A percentile compares a stretch with the other conserved stretches of the same genome.
phyloP scores from a whole-genome alignment of 345 rosid genomes.

The Arabidopsis arenosa region DNA sequence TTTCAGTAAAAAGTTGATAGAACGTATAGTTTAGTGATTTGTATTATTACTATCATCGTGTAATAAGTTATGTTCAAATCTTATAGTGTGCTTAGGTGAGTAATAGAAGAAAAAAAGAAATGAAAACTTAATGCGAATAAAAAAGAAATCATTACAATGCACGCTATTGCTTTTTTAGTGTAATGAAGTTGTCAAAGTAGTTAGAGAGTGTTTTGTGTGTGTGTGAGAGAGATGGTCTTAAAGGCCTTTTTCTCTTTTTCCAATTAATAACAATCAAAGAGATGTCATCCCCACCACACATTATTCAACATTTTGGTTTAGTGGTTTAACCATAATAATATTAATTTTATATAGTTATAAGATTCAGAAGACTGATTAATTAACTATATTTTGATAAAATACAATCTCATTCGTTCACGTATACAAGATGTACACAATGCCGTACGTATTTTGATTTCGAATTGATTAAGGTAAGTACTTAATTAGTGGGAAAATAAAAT shows the following conservation, averaged over 20 bases:
- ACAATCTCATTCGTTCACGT: constrained; percentile 6
- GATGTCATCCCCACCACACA: constrained; percentile 39
- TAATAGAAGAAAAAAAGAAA: background rate
- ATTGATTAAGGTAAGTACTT: constrained; percentile 1
- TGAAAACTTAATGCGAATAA: constrained; percentile 15
- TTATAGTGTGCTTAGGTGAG: constrained; percentile 10
- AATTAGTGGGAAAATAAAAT: background rate
- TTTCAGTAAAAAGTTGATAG: background rate
- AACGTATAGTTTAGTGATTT: background rate
- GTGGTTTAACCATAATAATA: background rate
- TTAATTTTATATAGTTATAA: background rate
- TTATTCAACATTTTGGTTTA: constrained; percentile 29
- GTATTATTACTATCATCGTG: background rate
- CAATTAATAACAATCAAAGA: constrained; percentile 31
- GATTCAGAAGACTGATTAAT: background rate
- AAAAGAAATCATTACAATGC: constrained; percentile 29
- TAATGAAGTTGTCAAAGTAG: constrained; percentile 49
- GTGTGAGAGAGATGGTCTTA: constrained; percentile 19
- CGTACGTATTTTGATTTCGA: constrained; percentile 7
- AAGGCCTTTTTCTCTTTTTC: constrained; percentile 33
- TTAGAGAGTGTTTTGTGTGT: constrained; percentile 45
- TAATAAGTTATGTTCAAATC: background rate
- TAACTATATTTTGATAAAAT: background rate
- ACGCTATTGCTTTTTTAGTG: constrained; percentile 43
- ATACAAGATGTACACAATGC: background rate